Conservation (phyloP, 1,139 yeast species). For the Saccharomyces hybrid region DNA sequence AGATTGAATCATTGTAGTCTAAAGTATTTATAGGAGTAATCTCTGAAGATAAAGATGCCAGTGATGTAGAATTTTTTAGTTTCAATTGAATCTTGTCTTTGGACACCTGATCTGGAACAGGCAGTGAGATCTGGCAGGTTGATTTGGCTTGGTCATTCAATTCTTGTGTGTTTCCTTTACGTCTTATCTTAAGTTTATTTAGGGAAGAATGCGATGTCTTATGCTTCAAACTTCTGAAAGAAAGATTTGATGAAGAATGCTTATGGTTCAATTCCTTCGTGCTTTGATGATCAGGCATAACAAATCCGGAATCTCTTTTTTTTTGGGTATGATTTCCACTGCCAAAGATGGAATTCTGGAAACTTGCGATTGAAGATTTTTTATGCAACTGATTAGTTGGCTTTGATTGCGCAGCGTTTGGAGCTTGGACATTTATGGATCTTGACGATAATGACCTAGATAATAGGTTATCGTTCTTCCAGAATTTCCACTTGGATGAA, state of each 20-base stretch:
- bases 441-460: background rate
- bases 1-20: constrained; percentile 23
- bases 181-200: constrained; percentile 25
- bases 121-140: constrained; percentile 41
- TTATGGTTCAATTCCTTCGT: constrained; percentile 11
- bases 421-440: background rate
- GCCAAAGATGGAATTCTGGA: constrained; percentile 17
- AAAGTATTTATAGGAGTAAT: constrained; percentile 15
- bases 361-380: constrained; percentile 20
- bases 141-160: constrained; percentile 10
- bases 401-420: background rate
- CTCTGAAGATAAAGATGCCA: constrained; percentile 37
- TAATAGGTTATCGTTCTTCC: constrained; percentile 22
- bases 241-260: background rate
- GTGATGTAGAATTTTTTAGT: constrained; percentile 45
- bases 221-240: constrained; percentile 19
- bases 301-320: constrained; percentile 4
- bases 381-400: constrained; percentile 11
- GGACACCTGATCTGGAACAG: constrained; percentile 48
- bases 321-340: constrained; percentile 4
- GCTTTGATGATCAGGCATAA: background rate
- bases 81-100: constrained; percentile 47
- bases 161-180: constrained; percentile 18
- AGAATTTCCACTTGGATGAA: constrained; percentile 31
- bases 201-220: constrained; percentile 30